These are phyloP conservation scores for Phalaenopsis hybrid DNA, from an alignment of 116 monocot species.

Conservation along the genomic window DNA sequence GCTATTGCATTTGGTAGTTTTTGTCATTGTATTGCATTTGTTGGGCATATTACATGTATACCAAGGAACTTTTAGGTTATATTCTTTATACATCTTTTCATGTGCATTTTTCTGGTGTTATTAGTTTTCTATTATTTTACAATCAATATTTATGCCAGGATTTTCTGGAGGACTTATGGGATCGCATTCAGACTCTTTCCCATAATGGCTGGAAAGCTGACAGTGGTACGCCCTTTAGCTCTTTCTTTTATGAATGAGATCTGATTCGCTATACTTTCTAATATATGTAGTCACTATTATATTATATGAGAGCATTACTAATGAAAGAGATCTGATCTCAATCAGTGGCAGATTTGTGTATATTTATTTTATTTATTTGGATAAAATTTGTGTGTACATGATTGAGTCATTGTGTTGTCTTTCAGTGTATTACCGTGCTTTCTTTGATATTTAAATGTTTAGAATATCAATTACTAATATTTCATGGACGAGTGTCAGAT, in stretches of 20 bases:
- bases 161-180: slow-evolving; percentile 91
- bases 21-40: background rate
- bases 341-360: background rate
- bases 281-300: background rate
- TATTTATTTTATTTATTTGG: background rate
- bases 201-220: slow-evolving; percentile 78
- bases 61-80: background rate
- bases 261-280: background rate
- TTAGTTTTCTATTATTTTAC: background rate
- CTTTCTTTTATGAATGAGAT: background rate
- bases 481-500: background rate
- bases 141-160: slow-evolving; percentile 35
- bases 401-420: too few relatives aligned
- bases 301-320: background rate
- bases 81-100: background rate
- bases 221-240: slow-evolving; percentile 57
- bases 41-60: background rate
- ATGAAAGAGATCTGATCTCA: too few relatives aligned
- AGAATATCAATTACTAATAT: background rate
- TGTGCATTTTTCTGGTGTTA: background rate
- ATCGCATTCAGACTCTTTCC: slow-evolving; percentile 59
- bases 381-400: too few relatives aligned
- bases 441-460: too few relatives aligned
- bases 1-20: background rate
- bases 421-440: too few relatives aligned